Conservation (phyloP, 2,329 filamentous ascomycete genomes). For the Aspergillus sp. region DNA sequence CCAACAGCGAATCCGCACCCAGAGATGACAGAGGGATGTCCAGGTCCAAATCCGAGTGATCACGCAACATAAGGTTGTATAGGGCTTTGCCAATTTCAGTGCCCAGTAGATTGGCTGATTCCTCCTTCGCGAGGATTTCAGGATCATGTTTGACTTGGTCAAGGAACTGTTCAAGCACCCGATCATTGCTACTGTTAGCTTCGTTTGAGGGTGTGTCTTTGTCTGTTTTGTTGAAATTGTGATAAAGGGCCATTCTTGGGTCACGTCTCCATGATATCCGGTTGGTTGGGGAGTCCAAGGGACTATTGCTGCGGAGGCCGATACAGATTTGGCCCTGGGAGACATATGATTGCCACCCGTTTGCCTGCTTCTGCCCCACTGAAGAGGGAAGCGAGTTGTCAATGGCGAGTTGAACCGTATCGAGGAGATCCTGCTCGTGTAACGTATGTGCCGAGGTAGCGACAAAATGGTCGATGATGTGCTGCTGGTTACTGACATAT, state of each 20-base stretch:
- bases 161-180: neutral
- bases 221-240: conserved; percentile 2
- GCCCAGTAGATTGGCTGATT: conserved; percentile 13
- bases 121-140: neutral
- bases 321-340: neutral
- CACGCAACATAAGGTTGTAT: conserved; percentile 19
- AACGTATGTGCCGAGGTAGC: neutral
- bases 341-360: neutral
- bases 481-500: conserved; percentile 4
- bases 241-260: conserved; percentile 9
- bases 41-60: conserved; percentile 20
- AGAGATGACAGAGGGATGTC: conserved; percentile 20
- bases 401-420: conserved; percentile 1
- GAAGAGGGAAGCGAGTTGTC: neutral
- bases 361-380: neutral
- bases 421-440: conserved; percentile 1
- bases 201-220: neutral
- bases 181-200: neutral
- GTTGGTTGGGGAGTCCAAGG: neutral
- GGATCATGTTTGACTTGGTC: neutral
- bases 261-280: conserved; percentile 4
- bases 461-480: conserved; percentile 2
- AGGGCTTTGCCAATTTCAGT: conserved; percentile 22
- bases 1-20: conserved; percentile 31
- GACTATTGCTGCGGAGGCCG: neutral